Conservation (phyloP, 2,329 filamentous ascomycete species). For the Claviceps fusiformis region DNA sequence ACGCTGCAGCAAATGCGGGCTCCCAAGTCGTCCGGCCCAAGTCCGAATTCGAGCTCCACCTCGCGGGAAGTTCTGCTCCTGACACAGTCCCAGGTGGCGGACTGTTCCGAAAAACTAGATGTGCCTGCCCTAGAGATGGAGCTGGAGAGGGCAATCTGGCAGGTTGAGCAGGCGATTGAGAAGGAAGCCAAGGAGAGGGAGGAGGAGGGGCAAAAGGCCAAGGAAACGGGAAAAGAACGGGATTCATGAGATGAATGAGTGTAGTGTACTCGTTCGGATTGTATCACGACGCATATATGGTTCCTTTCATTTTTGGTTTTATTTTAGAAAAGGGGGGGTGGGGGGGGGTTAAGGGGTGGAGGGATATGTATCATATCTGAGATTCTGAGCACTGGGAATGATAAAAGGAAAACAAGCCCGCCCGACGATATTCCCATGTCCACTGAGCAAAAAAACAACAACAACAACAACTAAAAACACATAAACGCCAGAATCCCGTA, state of each 20-base stretch:
- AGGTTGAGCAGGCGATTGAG: conserved; percentile 44
- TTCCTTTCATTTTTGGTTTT: neutral
- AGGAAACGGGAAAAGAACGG: neutral
- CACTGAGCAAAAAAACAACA: no score
- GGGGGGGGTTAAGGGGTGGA: no score
- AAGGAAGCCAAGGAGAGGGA: conserved; percentile 16
- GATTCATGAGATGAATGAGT: neutral
- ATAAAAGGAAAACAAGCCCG: neutral
- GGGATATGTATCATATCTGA: no score
- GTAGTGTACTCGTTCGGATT: neutral
- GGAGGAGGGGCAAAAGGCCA: neutral
- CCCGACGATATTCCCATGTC: neutral
- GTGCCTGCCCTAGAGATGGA: conserved; percentile 60
- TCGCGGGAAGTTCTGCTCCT: conserved; percentile 26
- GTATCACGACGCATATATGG: neutral
- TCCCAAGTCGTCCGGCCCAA: neutral
- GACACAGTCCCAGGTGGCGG: conserved; percentile 37
- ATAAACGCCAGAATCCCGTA: no score
- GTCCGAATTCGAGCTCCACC: no score
- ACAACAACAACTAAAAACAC: no score
- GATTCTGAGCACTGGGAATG: neutral
- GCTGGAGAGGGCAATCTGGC: conserved; percentile 62
- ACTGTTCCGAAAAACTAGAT: conserved; percentile 47
- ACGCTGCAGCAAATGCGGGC: neutral
- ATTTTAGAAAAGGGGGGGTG: neutral